Base-by-base conservation (phyloP, 768 basidiomycete species). In the Nidula microcarpa region DNA sequence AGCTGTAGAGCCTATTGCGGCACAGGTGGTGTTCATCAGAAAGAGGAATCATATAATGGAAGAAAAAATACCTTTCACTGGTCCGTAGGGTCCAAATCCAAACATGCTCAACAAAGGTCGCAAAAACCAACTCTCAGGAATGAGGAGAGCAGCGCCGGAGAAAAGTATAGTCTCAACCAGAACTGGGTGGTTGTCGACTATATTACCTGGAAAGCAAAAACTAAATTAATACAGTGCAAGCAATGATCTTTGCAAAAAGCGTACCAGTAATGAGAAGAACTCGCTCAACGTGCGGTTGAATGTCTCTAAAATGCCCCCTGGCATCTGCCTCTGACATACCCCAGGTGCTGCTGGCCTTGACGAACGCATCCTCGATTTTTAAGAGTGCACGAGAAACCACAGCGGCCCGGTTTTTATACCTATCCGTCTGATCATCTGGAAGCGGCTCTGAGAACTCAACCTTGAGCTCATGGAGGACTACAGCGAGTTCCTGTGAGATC, bases 81-180 rank as follows among this genome's bases (percentile, higher is more conserved):
- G 67, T 5, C 70, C 71, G 13, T n/a, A 33, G 11, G 65, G 65
- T 0, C 68, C 67, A 50, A 74, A 72, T n/a, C 73, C 74, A 51
- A 75, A 69, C 2, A 73, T 6, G 2, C 62, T 48, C 10, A 71
- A 50, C 6, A 74, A 9, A 6, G 62, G 67, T 14, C 69, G 65
- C 32, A 70, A 53, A 13, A 76, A 9, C 58, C 55, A 62, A 17
- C 37, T 46, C 48, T 71, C 67, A 3, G 72, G 71, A 23, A 73
- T 53, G 50, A 73, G 49, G 35, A 68, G 8, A 8, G 62, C 36
- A 8, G 60, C 58, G 5, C 39, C 61, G 6, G 59, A 51, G 48
- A 68, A 50, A 16, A 72, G 45, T 13, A 74, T 17, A 7, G 52
- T 47, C 6, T 54, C 51, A 10, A 68, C 44, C 1, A 74, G 54